Evolutionary conservation across 257 asterid genomes (phyloP), one percentile per base, ranked within the genome.

Genomic region (Ocimum tenuiflorum): DNA sequence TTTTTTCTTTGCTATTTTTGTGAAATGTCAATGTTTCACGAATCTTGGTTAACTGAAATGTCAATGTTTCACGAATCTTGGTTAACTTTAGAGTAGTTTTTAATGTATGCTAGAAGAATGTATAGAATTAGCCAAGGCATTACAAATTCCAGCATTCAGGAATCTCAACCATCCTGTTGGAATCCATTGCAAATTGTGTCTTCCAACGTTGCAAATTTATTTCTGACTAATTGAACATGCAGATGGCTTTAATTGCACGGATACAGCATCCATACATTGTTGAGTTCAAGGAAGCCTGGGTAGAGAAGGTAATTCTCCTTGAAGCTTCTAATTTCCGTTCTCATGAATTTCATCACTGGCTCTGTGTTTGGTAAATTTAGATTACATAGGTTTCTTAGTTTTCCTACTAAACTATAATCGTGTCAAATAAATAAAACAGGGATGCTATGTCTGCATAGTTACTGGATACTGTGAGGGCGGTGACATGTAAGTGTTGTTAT

Each of bases 401-500:
- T 64, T 6, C 2, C 8, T 10, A 36, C 70, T 55, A 20, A 82
- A 31, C 65, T 65, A 29, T 23, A 71, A 31, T 39, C 19, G 24
- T 72, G 47, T 60, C 17, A 41, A 78, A 76, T 13, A 71, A 63
- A 18, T 57, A 53, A 68, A 71, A 63, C 78, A 90, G 99, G 99
- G 99, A 53, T 94, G 99, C 77, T 94, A 90, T 78, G 99, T 94
- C 63, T 94, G 99, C 84, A 94, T 94, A 66, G 88, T 94, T 51
- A 94, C 99, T 17, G 95, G 99, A 64, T 90, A 90, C 80, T 94
- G 99, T 60, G 99, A 94, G 78, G 97, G 97, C 22, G 99, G 99
- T 48, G 99, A 94, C 83, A 88, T 94, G 99, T 94, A 81, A 88
- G 97, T 79, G 62, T 48, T 71, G 35, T 55, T 35, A 52, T 29